These are phyloP conservation scores for Podospora pseudopauciseta DNA, from an alignment of 495 filamentous ascomycete genomes.

Conservation along the genomic window DNA sequence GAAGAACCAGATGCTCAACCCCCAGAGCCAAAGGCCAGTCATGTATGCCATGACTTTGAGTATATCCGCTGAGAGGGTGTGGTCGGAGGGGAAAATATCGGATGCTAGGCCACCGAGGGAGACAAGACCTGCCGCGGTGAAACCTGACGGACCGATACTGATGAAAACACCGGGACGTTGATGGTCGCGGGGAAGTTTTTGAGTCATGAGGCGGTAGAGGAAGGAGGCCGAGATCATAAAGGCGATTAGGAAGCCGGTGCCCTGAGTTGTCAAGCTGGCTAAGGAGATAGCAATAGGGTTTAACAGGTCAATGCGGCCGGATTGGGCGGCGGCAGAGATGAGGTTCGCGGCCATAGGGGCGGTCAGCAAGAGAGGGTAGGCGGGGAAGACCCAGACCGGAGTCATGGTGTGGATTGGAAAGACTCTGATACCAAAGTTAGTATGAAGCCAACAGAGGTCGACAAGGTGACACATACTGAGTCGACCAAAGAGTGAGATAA, in stretches of 20 bases:
- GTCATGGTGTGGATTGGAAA: slow-evolving; percentile 88
- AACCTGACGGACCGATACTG: slow-evolving; percentile 72
- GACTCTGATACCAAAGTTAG: slow-evolving; percentile 25
- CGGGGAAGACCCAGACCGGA: slow-evolving; percentile 88
- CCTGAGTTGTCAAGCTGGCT: slow-evolving; percentile 70
- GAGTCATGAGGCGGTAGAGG: slow-evolving; percentile 86
- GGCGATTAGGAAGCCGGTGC: slow-evolving; percentile 79
- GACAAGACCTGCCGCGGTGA: slow-evolving; percentile 60
- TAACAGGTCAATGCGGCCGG: slow-evolving; percentile 37
- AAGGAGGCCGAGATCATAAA: slow-evolving; percentile 85
- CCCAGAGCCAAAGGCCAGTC: slow-evolving; percentile 77
- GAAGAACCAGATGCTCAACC: slow-evolving; percentile 82
- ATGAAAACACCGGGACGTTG: slow-evolving; percentile 82
- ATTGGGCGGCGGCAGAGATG: slow-evolving; percentile 42
- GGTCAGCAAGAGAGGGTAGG: slow-evolving; percentile 77
- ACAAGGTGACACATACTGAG: slow-evolving; percentile 38
- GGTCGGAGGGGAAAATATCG: slow-evolving; percentile 37
- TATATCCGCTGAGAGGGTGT: slow-evolving; percentile 32
- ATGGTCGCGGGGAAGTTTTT: slow-evolving; percentile 75
- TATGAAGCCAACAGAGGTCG: not conserved
- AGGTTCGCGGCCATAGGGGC: slow-evolving; percentile 54
- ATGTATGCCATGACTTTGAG: slow-evolving; percentile 42
- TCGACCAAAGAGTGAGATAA: slow-evolving; percentile 68
- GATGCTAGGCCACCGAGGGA: slow-evolving; percentile 40
- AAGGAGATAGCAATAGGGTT: slow-evolving; percentile 62